Conservation (phyloP, 192 early-diverging fungal species). For the Rhizophagus clarus region DNA sequence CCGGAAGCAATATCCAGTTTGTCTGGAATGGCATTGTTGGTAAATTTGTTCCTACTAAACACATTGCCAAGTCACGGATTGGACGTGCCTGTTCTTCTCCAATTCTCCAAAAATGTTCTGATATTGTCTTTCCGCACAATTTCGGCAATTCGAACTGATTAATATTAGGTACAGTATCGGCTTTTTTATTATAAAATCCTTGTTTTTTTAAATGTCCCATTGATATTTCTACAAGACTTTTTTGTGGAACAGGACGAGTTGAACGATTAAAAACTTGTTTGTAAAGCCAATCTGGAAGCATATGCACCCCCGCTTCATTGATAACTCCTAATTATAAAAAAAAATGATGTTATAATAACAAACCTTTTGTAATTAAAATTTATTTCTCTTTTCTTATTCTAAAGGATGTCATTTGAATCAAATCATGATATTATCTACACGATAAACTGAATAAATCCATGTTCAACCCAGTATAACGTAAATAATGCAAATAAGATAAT, state of each 20-base stretch:
- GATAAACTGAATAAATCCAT: neutral
- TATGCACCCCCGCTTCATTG: constrained; percentile 19
- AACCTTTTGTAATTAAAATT: no score
- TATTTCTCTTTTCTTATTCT: no score
- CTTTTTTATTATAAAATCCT: constrained; percentile 56
- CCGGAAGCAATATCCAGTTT: constrained; percentile 58
- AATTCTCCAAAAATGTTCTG: constrained; percentile 78
- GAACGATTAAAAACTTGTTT: constrained; percentile 13
- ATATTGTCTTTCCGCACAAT: constrained; percentile 52
- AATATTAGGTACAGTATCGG: constrained; percentile 39
- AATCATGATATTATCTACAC: neutral
- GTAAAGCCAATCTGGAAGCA: constrained; percentile 28
- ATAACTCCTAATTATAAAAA: constrained; percentile 10
- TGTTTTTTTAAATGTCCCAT: constrained; percentile 51
- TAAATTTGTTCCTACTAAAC: constrained; percentile 40
- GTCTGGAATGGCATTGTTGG: constrained; percentile 48
- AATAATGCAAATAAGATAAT: neutral
- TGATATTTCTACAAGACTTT: constrained; percentile 42
- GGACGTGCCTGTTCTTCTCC: constrained; percentile 65
- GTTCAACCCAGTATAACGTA: neutral
- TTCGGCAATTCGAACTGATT: constrained; percentile 39
- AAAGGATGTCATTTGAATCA: no score
- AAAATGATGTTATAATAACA: neutral
- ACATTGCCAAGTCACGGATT: constrained; percentile 56
- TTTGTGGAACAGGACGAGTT: constrained; percentile 6